Base-by-base conservation (phyloP, 2,329 filamentous ascomycete species). In the Cladosporium sp. region DNA sequence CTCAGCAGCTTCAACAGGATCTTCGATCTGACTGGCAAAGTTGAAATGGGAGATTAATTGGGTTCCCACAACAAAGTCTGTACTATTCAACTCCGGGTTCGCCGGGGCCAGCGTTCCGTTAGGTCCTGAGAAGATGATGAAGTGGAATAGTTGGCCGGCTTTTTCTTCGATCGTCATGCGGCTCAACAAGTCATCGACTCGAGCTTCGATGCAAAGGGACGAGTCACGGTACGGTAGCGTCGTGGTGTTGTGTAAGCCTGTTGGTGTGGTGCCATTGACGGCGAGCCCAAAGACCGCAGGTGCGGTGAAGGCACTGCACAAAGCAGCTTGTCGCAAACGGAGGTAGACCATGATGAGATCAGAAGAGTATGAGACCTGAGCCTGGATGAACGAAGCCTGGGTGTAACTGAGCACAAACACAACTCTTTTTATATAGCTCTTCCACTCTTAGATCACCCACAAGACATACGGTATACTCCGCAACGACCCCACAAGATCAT, bases 111-210 rank as follows among this genome's bases (percentile, higher is more conserved):
- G 64, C 3, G 76, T 77, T 14, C 73, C 76, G 55, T 79, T 78
- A 7, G 71, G 64, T 0, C 76, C 76, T 51, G 73, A 69, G 6
- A 67, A 71, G 66, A 76, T 76, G 41, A 76, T 75, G 62, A 77
- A 76, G 65, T 83, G 81, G 69, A 83, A 84, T 63, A 84, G 75
- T 68, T 83, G 81, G 0, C 81, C 82, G 2, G 80, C 82, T 65
- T 84, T 84, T 68, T 84, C 82, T 47, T 81, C 78, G 0, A 84
- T 58, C 0, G 78, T 82, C 82, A 84, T 84, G 11, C 81, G 78
- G 4, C 73, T 71, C 15, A 81, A 68, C 4, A 84, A 77, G 65
- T 84, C 82, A 28, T 82, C 79, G 8, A 84, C 78, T 54, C 82
- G 78, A n/a, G 81, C 80, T 51, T 83, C 80, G 51, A 83, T 76